Evolutionary conservation across 345 rosid genomes (phyloP).

Genomic region (Camelina neglecta): DNA sequence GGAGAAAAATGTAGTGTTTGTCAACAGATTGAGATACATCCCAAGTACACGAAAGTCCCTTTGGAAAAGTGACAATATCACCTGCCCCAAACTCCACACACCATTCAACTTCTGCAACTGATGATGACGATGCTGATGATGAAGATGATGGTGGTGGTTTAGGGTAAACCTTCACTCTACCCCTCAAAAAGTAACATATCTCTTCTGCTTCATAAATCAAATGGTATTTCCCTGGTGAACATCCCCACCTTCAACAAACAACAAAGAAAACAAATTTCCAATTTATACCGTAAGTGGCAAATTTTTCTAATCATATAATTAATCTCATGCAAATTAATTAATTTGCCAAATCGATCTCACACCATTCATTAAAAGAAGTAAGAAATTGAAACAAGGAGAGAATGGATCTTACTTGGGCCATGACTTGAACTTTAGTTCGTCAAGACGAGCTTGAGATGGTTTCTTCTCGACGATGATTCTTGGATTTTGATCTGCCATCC

Average conservation of each 20-base stretch:
- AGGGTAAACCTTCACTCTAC: conserved; percentile 75
- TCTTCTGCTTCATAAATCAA: conserved; percentile 88
- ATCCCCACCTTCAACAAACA: conserved; percentile 68
- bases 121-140: conserved; percentile 39
- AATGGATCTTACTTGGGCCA: conserved; percentile 84
- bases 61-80: conserved; percentile 84
- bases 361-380: background rate
- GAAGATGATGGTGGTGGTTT: conserved; percentile 49
- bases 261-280: background rate
- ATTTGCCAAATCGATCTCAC: background rate
- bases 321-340: background rate
- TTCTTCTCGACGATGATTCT: conserved; percentile 69
- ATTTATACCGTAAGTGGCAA: background rate
- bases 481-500: conserved; percentile 53
- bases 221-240: conserved; percentile 85
- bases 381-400: background rate
- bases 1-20: conserved; percentile 80
- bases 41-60: conserved; percentile 93
- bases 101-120: conserved; percentile 42
- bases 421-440: conserved; percentile 80
- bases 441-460: conserved; percentile 69
- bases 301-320: background rate
- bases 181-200: conserved; percentile 80
- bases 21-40: conserved; percentile 85
- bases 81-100: conserved; percentile 90